Evolutionary conservation across 306 rosid species (phyloP).

Genomic region (Ormosia semicastrata): DNA sequence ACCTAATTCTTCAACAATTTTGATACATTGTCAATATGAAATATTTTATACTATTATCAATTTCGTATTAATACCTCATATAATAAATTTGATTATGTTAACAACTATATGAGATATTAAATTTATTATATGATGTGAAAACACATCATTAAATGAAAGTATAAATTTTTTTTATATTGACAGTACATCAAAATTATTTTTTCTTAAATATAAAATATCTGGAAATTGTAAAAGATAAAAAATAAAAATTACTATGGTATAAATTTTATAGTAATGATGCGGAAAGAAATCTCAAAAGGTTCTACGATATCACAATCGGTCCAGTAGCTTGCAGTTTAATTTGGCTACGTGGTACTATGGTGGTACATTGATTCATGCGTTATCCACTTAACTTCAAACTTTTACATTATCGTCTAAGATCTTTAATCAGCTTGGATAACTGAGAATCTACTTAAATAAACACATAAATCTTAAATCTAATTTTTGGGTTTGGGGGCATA

Average conservation of each 20-base stretch:
- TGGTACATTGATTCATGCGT: background rate
- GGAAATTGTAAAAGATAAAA: too few relatives aligned
- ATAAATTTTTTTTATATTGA: background rate
- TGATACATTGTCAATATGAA: too few relatives aligned
- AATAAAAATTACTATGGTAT: background rate
- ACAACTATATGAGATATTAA: too few relatives aligned
- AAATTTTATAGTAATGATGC: background rate
- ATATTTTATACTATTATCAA: too few relatives aligned
- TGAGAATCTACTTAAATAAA: conserved; percentile 22
- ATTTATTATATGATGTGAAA: too few relatives aligned
- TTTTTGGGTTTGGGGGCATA: background rate
- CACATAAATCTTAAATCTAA: background rate
- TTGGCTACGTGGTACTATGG: background rate
- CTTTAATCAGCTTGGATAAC: conserved; percentile 7
- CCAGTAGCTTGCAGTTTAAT: background rate
- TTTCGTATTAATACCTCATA: too few relatives aligned
- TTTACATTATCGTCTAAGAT: conserved; percentile 23
- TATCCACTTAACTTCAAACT: background rate
- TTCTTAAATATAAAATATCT: too few relatives aligned
- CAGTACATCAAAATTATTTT: too few relatives aligned
- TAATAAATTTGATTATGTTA: too few relatives aligned
- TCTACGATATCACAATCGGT: background rate
- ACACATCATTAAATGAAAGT: background rate
- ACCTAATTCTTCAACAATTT: too few relatives aligned
- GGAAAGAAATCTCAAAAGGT: background rate